phyloP scores from a whole-genome alignment of 148 eudicot species.

The Pharnaceum exiguum region DNA sequence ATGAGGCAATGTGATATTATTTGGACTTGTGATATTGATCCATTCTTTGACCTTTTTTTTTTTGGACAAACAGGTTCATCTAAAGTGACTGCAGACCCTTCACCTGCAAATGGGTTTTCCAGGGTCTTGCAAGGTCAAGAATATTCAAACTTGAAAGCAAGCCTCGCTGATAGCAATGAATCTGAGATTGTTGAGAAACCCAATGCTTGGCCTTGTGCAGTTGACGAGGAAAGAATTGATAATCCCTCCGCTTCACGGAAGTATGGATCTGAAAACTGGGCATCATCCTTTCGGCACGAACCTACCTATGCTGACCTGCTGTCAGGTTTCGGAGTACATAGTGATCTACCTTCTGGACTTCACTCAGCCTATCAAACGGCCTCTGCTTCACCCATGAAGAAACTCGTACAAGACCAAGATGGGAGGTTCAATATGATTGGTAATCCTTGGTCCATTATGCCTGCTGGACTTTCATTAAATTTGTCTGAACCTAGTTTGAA shows the following conservation, averaged over 20 bases:
- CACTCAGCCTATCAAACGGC: slow-evolving; percentile 33
- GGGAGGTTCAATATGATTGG: slow-evolving; percentile 45
- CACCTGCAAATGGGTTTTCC: slow-evolving; percentile 50
- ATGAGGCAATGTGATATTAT: neutral
- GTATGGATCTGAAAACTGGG: slow-evolving; percentile 55
- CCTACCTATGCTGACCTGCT: slow-evolving; percentile 66
- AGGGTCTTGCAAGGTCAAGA: slow-evolving; percentile 98
- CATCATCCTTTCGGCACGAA: slow-evolving; percentile 47
- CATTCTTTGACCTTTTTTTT: slow-evolving; percentile 2
- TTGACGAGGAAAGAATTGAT: slow-evolving; percentile 59
- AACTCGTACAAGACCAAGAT: slow-evolving; percentile 43
- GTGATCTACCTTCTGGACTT: slow-evolving; percentile 42
- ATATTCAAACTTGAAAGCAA: slow-evolving; percentile 52
- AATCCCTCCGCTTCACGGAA: slow-evolving; percentile 40
- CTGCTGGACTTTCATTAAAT: slow-evolving; percentile 62
- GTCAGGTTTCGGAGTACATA: slow-evolving; percentile 63
- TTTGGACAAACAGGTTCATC: slow-evolving; percentile 40
- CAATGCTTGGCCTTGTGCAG: slow-evolving; percentile 36
- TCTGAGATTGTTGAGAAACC: slow-evolving; percentile 65
- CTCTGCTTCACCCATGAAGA: slow-evolving; percentile 30
- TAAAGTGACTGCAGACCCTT: slow-evolving; percentile 56
- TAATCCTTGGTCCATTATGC: slow-evolving; percentile 45
- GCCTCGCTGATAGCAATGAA: slow-evolving; percentile 64
- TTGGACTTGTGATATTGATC: neutral
- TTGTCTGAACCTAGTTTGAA: slow-evolving; percentile 54